Percentiles rank a stretch among this genome's conserved stretches.
phyloP scores from a whole-genome alignment of 305 asterid genomes.

The Fraxinus floribunda region DNA sequence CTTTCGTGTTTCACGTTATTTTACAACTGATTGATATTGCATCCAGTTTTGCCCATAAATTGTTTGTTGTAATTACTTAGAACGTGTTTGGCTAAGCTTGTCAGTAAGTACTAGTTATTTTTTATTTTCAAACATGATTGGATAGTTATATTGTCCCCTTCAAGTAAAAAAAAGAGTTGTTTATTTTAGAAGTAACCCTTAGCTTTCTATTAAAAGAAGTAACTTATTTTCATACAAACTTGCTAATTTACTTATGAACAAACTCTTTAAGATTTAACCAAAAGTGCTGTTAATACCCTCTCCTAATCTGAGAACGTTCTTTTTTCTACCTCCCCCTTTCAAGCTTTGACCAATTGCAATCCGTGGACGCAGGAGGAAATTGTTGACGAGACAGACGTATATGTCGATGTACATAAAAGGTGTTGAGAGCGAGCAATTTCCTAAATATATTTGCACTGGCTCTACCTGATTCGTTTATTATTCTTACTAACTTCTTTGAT shows the following conservation, averaged over 20 bases:
- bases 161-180: too few species aligned
- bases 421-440: slow-evolving; percentile 22
- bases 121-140: not conserved
- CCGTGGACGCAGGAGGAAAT: slow-evolving; percentile 78
- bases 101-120: not conserved
- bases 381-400: slow-evolving; percentile 95
- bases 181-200: not conserved
- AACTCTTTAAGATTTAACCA: not conserved
- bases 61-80: not conserved
- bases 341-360: slow-evolving; percentile 15
- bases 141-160: not conserved
- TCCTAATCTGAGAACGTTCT: not conserved
- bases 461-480: not conserved
- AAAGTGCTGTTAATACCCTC: not conserved
- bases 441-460: not conserved
- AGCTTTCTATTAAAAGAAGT: not conserved
- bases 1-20: not conserved
- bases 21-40: not conserved
- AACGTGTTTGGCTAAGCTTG: not conserved
- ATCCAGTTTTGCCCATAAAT: not conserved
- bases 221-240: not conserved
- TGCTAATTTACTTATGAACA: not conserved
- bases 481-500: not conserved
- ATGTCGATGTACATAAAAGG: slow-evolving; percentile 97
- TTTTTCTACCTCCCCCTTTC: not conserved